phyloP scores from a whole-genome alignment of 495 filamentous ascomycete genomes.

The Staphylotrichum tortipilum region DNA sequence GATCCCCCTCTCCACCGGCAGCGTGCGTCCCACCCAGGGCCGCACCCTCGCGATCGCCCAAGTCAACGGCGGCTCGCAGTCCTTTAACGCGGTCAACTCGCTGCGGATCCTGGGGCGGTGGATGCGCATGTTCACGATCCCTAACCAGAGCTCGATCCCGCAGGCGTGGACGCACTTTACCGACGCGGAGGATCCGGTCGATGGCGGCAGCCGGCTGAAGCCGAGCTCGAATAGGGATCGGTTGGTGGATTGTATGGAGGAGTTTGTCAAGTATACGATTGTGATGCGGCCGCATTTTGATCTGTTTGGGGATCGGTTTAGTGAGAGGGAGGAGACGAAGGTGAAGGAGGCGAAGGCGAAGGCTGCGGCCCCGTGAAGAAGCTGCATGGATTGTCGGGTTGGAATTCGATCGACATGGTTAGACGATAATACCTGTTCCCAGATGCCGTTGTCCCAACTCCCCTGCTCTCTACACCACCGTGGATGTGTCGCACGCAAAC shows the following conservation, averaged over 20 bases:
- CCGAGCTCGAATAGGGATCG: constrained; percentile 56
- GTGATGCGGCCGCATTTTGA: constrained; percentile 54
- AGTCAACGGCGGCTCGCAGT: not conserved
- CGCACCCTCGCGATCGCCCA: not conserved
- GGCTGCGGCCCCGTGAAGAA: no score
- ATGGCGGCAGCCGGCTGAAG: constrained; percentile 44
- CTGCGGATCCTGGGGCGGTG: not conserved
- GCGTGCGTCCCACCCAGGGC: not conserved
- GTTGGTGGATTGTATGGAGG: constrained; percentile 70
- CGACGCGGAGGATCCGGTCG: constrained; percentile 20
- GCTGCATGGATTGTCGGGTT: no score
- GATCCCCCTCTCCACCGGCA: not conserved
- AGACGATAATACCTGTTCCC: no score
- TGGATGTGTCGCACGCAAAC: no score
- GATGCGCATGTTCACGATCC: not conserved
- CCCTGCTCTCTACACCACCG: no score
- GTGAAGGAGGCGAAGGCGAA: constrained; percentile 45
- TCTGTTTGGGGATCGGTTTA: constrained; percentile 58
- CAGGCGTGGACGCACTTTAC: not conserved
- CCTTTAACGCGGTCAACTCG: not conserved
- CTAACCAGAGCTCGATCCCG: not conserved
- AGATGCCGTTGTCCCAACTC: no score
- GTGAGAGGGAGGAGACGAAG: constrained; percentile 36
- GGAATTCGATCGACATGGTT: no score
- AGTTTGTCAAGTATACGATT: constrained; percentile 69